Percentiles rank a stretch among this genome's conserved stretches.
Evolutionary conservation across 176 grass and related monocot genomes (phyloP).

Genomic region (Hordeum marinum): DNA sequence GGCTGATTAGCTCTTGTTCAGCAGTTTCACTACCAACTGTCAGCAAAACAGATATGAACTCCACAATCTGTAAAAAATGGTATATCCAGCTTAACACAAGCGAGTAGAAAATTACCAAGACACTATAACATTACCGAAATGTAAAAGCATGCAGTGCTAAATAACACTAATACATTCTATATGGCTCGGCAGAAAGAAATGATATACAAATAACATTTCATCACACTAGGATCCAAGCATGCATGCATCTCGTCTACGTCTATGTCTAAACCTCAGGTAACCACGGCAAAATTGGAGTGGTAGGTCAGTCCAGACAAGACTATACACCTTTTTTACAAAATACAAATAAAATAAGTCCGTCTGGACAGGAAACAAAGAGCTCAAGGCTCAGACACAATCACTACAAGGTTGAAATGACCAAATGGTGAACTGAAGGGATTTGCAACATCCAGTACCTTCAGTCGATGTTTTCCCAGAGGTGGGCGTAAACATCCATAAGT

Average conservation of each 20-base stretch:
- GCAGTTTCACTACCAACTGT: slow-evolving; percentile 91
- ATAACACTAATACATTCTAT: background rate
- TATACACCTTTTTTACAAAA: background rate
- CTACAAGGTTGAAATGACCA: background rate
- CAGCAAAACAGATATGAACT: slow-evolving; percentile 93
- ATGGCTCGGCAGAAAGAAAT: background rate
- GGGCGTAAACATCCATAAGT: slow-evolving; percentile 82
- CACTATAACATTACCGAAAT: background rate
- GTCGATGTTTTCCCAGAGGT: slow-evolving; percentile 87
- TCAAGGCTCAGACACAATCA: background rate
- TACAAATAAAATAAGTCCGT: background rate
- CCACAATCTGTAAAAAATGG: slow-evolving; percentile 59
- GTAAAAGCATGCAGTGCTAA: slow-evolving; percentile 14
- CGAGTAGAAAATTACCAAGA: background rate
- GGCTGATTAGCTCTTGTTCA: slow-evolving; percentile 78
- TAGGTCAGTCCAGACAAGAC: background rate
- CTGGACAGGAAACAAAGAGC: background rate
- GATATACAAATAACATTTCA: background rate
- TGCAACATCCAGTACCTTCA: slow-evolving; percentile 61
- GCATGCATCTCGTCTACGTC: background rate
- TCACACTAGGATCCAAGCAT: background rate
- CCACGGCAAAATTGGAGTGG: background rate
- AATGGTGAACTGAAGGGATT: slow-evolving; percentile 7
- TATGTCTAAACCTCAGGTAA: background rate
- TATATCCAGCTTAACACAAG: slow-evolving; percentile 19